Evolutionary conservation across 2,329 filamentous ascomycete species (phyloP).

Genomic region (Cladosporium colombiae): DNA sequence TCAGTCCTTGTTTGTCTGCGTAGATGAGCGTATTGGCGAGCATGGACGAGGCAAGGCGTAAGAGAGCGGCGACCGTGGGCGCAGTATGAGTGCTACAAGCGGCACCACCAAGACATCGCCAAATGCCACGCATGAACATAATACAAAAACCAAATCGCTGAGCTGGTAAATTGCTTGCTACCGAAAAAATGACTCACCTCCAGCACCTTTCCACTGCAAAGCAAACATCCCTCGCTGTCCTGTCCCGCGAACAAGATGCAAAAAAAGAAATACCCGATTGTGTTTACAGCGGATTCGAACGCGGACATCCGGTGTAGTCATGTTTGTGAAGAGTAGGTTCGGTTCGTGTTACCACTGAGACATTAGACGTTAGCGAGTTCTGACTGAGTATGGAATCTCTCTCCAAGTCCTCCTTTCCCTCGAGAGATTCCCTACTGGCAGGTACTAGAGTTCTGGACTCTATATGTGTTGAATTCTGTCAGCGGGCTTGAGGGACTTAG

Average conservation of each 20-base stretch:
- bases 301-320: background rate
- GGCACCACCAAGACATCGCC: background rate
- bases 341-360: background rate
- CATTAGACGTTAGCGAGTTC: conserved; percentile 2
- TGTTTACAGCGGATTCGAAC: conserved; percentile 4
- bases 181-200: background rate
- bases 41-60: background rate
- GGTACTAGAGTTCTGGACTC: background rate
- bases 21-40: background rate
- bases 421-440: background rate
- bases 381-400: background rate
- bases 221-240: background rate
- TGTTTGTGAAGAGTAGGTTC: background rate
- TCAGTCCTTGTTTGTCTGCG: background rate
- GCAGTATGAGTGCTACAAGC: background rate
- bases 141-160: background rate
- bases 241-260: background rate
- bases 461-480: background rate
- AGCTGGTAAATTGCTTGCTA: background rate
- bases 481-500: background rate
- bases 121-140: background rate
- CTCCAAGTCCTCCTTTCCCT: conserved; percentile 2
- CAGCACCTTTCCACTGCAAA: background rate
- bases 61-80: background rate
- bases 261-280: background rate